A percentile compares a stretch with the other conserved stretches of the same genome.
phyloP scores from a whole-genome alignment of 75 land plant species.

The Chamaecyparis obtusa region DNA sequence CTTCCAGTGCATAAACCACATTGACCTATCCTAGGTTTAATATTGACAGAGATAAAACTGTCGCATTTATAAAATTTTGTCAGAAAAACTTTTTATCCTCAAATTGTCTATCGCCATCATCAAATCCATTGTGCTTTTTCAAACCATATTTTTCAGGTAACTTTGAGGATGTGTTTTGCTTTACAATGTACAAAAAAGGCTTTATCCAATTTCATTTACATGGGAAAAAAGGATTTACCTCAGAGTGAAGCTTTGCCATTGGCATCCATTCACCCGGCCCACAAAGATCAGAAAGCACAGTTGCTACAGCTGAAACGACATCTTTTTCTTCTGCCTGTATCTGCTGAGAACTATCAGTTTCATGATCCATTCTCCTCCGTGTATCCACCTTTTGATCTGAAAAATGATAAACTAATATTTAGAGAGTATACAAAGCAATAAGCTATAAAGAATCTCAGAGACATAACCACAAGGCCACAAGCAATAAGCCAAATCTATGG shows the following conservation, averaged over 20 bases:
- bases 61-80: neutral
- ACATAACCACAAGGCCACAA: neutral
- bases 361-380: slow-evolving; percentile 48
- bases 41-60: neutral
- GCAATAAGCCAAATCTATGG: neutral
- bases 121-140: neutral
- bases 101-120: neutral
- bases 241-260: slow-evolving; percentile 78
- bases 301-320: slow-evolving; percentile 87
- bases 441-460: neutral
- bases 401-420: neutral
- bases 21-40: neutral
- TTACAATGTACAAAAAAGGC: neutral
- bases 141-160: neutral
- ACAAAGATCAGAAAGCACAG: slow-evolving; percentile 91
- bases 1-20: neutral
- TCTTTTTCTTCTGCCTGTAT: slow-evolving; percentile 88
- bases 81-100: neutral
- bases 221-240: slow-evolving; percentile 40
- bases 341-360: slow-evolving; percentile 60
- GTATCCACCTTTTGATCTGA: slow-evolving; percentile 56
- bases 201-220: neutral
- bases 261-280: slow-evolving; percentile 99
- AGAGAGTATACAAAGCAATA: neutral
- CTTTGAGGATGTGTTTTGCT: neutral